Evolutionary conservation across 2,329 filamentous ascomycete genomes (phyloP), one percentile per base, ranked within the genome.

Genomic region (Byssothecium circinans): DNA sequence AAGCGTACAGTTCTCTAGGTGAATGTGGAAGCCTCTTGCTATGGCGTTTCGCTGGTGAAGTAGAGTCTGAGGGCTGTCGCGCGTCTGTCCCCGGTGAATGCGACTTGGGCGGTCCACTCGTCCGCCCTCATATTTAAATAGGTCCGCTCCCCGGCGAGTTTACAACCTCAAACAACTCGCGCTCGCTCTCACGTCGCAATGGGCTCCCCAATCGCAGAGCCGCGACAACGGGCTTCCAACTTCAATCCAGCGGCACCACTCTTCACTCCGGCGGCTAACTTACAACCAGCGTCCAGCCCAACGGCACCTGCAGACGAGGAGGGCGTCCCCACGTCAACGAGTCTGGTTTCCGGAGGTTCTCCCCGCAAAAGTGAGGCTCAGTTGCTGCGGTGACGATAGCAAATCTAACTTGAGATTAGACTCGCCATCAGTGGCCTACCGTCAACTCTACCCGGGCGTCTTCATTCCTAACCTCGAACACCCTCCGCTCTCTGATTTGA

Each of bases 221-320:
- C 6, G 37, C 30, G 12, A 2, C 49, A 41, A 10, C 41, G 41
- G 23, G 22, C 39, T 11, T 32, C 33, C 8, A 40, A 32, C 4
- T 52, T 56, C 46, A 56, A 56, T 17, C 53, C 53, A 1, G 38
- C 43, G 20, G 53, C 48, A 11, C 20, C 43, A 3, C 14, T 43
- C 8, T 56, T 56, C 36, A 46, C n/a, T 19, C 53, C 43, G 5
- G 27, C 22, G 8, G 18, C 36, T 23, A 14, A 32, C 30, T 20
- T 8, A 39, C 3, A 27, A 23, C 20, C 17, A 27, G 33, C 14
- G 10, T 17, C 22, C 4, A 29, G 14, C 37, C 5, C 4, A 15
- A 30, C 12, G 12, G 20, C 22, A 14, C 2, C 25, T 3, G 23
- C 17, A n/a, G 12, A 18, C 8, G 35, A 4, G 4, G 18, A 38